Evolutionary conservation across 1,139 yeast species (phyloP).

Genomic region (Blastobotrys apis): DNA sequence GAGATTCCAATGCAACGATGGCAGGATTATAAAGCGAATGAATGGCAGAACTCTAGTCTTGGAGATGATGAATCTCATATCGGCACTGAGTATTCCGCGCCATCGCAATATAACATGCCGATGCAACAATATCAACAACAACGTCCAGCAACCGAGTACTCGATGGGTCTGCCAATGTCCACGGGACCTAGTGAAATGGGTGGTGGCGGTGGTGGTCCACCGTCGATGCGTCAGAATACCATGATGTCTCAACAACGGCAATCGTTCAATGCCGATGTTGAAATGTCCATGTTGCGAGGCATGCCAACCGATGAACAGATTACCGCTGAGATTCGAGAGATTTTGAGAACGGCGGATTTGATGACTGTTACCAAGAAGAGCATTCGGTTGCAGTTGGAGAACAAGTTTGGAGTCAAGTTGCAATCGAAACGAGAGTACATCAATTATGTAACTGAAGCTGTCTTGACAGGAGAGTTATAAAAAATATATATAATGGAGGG

Average conservation of each 20-base stretch:
- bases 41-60: slow-evolving; percentile 25
- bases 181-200: slow-evolving; percentile 11
- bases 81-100: slow-evolving; percentile 9
- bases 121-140: background rate
- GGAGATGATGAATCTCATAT: slow-evolving; percentile 18
- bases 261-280: slow-evolving; percentile 22
- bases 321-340: slow-evolving; percentile 37
- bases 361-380: slow-evolving; percentile 40
- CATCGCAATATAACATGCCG: slow-evolving; percentile 19
- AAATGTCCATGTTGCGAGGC: slow-evolving; percentile 24
- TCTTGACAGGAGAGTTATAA: slow-evolving; percentile 38
- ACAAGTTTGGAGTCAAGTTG: slow-evolving; percentile 35
- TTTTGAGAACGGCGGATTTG: slow-evolving; percentile 38
- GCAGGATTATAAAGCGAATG: slow-evolving; percentile 39
- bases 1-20: slow-evolving; percentile 40
- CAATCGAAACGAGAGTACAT: slow-evolving; percentile 37
- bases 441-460: slow-evolving; percentile 39
- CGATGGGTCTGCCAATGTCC: slow-evolving; percentile 13
- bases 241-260: slow-evolving; percentile 15
- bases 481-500: background rate
- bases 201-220: background rate
- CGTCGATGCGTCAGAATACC: slow-evolving; percentile 2
- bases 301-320: slow-evolving; percentile 38
- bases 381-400: slow-evolving; percentile 36
- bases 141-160: slow-evolving; percentile 9